phyloP scores from a whole-genome alignment of 768 basidiomycete species.

The Paxillus rubicundulus region DNA sequence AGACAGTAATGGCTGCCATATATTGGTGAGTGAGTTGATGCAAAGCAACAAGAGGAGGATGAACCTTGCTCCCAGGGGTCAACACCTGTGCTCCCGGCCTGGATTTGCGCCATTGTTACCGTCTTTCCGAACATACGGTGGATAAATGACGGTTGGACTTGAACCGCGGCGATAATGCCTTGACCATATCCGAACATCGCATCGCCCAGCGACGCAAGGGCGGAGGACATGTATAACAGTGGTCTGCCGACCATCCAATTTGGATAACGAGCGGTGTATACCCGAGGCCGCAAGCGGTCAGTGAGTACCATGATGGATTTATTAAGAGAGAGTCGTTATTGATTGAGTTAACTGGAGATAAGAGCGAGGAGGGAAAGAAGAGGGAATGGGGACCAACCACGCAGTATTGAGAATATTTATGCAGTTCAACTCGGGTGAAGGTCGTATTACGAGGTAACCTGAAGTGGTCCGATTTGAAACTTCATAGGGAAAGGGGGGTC shows the following conservation, averaged over 20 bases:
- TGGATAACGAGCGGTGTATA: conserved; percentile 48
- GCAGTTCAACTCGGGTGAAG: not conserved
- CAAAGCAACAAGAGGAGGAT: not conserved
- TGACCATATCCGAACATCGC: conserved; percentile 58
- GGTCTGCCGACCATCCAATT: conserved; percentile 51
- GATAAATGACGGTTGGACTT: conserved; percentile 53
- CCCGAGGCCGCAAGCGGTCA: conserved; percentile 33
- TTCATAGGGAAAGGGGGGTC: too few species aligned
- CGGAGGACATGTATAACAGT: conserved; percentile 49
- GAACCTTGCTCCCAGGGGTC: conserved; percentile 47
- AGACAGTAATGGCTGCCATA: conserved; percentile 44
- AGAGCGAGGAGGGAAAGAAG: not conserved
- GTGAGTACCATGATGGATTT: conserved; percentile 21
- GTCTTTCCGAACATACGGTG: conserved; percentile 44
- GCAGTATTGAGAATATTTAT: conserved; percentile 21
- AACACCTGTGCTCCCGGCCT: conserved; percentile 42
- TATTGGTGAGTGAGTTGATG: not conserved
- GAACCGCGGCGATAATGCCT: conserved; percentile 49
- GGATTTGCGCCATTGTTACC: conserved; percentile 45
- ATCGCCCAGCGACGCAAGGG: conserved; percentile 53
- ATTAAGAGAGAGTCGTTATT: conserved; percentile 7
- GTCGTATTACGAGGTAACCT: conserved; percentile 15
- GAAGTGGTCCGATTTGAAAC: conserved; percentile 16
- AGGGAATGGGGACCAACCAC: not conserved
- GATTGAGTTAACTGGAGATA: not conserved